phyloP scores from a whole-genome alignment of 129 eudicot species.

The Artemisia annua region DNA sequence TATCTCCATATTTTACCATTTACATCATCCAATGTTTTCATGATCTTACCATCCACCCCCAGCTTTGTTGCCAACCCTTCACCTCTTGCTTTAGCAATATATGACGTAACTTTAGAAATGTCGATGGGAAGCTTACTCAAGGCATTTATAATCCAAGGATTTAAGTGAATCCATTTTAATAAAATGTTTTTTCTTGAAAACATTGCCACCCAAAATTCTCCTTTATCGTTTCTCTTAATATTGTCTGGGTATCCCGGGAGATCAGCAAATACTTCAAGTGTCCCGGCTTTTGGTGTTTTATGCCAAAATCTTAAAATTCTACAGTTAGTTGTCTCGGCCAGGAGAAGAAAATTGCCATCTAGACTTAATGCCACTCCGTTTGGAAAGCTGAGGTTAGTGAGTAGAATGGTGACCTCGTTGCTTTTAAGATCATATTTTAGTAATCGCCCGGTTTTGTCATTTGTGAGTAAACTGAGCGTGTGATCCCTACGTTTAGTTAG shows the following conservation, averaged over 20 bases:
- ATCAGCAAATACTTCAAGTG: constrained; percentile 45
- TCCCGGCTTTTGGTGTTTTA: constrained; percentile 48
- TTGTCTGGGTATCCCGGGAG: constrained; percentile 80
- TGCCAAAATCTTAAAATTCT: constrained; percentile 72
- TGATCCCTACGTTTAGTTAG: constrained; percentile 38
- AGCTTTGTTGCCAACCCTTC: constrained; percentile 61
- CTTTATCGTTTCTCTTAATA: constrained; percentile 50
- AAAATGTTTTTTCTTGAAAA: constrained; percentile 38
- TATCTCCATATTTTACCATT: constrained; percentile 53
- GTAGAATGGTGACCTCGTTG: constrained; percentile 49
- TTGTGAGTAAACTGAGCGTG: constrained; percentile 33
- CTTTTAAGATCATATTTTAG: constrained; percentile 53
- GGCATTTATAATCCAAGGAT: constrained; percentile 34
- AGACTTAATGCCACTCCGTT: constrained; percentile 82
- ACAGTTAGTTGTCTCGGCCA: constrained; percentile 59
- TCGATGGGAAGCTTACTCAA: constrained; percentile 37
- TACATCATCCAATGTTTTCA: constrained; percentile 51
- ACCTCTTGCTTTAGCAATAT: constrained; percentile 31
- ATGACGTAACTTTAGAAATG: constrained; percentile 30
- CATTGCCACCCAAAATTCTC: constrained; percentile 74
- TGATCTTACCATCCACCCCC: constrained; percentile 54
- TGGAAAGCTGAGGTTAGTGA: constrained; percentile 64
- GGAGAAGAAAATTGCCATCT: constrained; percentile 60
- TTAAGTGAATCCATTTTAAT: constrained; percentile 41
- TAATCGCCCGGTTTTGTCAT: constrained; percentile 73